Conservation (phyloP, 2,329 filamentous ascomycete genomes). For the Cladosporium sp. region DNA sequence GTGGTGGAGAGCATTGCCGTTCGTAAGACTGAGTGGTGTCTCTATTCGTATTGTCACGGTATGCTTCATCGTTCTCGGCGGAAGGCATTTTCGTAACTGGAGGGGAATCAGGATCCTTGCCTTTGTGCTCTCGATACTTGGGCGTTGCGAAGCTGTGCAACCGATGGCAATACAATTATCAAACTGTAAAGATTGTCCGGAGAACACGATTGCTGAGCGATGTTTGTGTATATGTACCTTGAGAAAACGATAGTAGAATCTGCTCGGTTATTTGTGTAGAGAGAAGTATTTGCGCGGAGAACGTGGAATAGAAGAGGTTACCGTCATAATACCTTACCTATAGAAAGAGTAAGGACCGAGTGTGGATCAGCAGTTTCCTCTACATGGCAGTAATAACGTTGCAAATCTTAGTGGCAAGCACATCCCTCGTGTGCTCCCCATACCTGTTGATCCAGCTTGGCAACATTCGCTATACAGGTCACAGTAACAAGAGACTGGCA, state of each 20-base stretch:
- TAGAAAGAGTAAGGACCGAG: background rate
- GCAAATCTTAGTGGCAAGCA: too few species aligned
- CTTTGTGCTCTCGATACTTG: background rate
- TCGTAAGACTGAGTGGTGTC: background rate
- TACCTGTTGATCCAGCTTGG: too few species aligned
- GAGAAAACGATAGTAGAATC: background rate
- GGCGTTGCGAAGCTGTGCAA: background rate
- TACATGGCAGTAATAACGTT: background rate
- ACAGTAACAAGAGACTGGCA: background rate
- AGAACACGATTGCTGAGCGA: background rate
- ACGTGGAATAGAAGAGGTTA: background rate
- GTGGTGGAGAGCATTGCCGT: background rate
- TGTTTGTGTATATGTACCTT: background rate
- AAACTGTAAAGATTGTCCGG: background rate
- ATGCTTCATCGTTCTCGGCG: background rate
- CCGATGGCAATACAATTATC: background rate
- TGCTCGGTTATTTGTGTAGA: too few species aligned
- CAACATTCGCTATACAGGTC: background rate
- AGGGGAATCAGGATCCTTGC: background rate
- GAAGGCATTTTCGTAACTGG: background rate
- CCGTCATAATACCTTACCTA: too few species aligned
- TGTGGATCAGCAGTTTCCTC: background rate
- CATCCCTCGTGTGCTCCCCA: too few species aligned
- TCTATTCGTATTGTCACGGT: background rate
- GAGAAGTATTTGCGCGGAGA: background rate